Evolutionary conservation across 2,329 filamentous ascomycete genomes (phyloP), one percentile per base, ranked within the genome.

Genomic region (Rachicladosporium sp.): DNA sequence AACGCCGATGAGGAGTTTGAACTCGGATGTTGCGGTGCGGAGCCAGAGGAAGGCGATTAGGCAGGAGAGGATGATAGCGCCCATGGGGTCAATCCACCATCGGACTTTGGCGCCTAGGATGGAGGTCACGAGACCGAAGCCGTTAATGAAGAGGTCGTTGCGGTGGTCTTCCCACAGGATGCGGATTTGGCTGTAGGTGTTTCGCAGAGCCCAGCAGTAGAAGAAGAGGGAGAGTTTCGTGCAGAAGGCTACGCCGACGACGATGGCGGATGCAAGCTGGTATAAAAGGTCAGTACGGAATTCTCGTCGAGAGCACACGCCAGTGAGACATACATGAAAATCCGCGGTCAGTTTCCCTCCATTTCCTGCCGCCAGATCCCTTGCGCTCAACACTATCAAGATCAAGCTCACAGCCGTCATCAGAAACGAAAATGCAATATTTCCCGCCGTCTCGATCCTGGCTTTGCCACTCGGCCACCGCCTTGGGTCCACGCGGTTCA

Each of bases 101-200:
- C 68, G 70, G 13, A 96, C 69, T 67, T 93, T 93, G 47, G 79
- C 78, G 29, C 91, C 91, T 40, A 86, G 84, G n/a, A 95, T 80
- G 2, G 83, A 89, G 1, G 88, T 95, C 40, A 95, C 63, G 47
- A 96, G 78, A 74, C 44, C 70, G 68, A 40, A 95, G 82, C 86
- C 86, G 60, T 96, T 98, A 71, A 98, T 86, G 53, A 94, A 71
- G n/a, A 98, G 70, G 57, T 98, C 91, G 57, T 98, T 98, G 45
- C 91, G 80, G 65, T 98, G 91, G 56, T 96, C 89, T 61, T 93
- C 84, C 88, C 87, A 95, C 10, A 96, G 68, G 57, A 95, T 95
- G 42, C 82, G 76, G 47, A 95, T 78, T 61, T 95, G 88, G 44
- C 78, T 86, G 67, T 96, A 94, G 53, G 85, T 83, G 65, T 95